Percentiles rank a stretch among this genome's conserved stretches.
Conservation (phyloP, 2,329 filamentous ascomycete genomes). For the Penicillium sp. region DNA sequence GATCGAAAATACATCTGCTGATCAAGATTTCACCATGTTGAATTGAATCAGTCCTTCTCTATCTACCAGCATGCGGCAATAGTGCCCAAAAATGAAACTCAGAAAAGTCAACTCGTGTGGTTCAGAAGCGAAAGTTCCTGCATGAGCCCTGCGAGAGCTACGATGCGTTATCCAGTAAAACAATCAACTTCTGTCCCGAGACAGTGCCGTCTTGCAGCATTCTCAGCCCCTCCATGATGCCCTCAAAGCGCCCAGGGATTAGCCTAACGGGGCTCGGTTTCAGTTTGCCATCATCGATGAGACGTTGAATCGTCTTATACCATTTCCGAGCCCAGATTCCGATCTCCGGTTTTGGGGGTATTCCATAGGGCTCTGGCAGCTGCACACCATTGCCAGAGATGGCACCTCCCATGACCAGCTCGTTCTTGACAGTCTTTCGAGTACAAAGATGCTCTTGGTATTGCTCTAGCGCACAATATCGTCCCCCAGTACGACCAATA, state of each 20-base stretch:
- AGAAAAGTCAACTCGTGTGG: no score
- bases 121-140: no score
- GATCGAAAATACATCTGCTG: no score
- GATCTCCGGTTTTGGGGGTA: slow-evolving; percentile 24
- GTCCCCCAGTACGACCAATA: slow-evolving; percentile 27
- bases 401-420: slow-evolving; percentile 30
- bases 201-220: slow-evolving; percentile 24
- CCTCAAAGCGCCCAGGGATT: slow-evolving; percentile 22
- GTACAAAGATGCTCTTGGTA: slow-evolving; percentile 25
- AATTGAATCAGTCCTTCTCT: no score
- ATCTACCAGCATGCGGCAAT: no score
- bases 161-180: slow-evolving; percentile 4
- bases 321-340: slow-evolving; percentile 26
- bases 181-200: slow-evolving; percentile 29
- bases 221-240: slow-evolving; percentile 22
- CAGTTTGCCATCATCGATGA: slow-evolving; percentile 20
- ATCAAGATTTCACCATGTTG: no score
- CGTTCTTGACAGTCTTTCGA: slow-evolving; percentile 27
- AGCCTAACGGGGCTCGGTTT: slow-evolving; percentile 18
- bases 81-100: no score
- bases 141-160: background rate
- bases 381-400: slow-evolving; percentile 29
- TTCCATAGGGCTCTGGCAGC: slow-evolving; percentile 29
- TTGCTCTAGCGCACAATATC: slow-evolving; percentile 30
- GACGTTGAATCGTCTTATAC: slow-evolving; percentile 21